Conservation (phyloP, 768 basidiomycete genomes). For the Dioszegia hungarica region DNA sequence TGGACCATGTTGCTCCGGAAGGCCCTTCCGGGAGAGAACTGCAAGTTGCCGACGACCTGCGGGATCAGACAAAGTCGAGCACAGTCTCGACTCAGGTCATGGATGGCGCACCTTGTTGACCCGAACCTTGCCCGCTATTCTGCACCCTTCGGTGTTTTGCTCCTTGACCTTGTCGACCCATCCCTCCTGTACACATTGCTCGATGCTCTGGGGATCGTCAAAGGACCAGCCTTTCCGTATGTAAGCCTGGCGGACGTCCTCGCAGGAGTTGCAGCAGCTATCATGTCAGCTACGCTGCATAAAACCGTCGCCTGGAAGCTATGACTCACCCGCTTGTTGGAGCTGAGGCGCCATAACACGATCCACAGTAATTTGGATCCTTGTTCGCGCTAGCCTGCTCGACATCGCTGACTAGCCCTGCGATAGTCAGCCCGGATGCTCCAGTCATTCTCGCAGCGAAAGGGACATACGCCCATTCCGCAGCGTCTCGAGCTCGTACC, state of each 20-base stretch:
- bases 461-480: constrained; percentile 27
- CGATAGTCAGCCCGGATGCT: neutral
- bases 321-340: constrained; percentile 34
- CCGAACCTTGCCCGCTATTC: constrained; percentile 79
- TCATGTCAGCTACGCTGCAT: constrained; percentile 52
- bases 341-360: constrained; percentile 78
- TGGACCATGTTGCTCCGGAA: constrained; percentile 80
- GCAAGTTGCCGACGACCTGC: constrained; percentile 72
- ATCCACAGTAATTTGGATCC: constrained; percentile 72
- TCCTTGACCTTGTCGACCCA: constrained; percentile 92
- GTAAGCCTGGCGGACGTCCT: constrained; percentile 87
- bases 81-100: neutral
- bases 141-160: constrained; percentile 91
- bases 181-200: constrained; percentile 91
- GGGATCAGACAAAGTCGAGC: constrained; percentile 5
- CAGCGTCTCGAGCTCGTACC: constrained; percentile 54
- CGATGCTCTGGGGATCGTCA: constrained; percentile 77
- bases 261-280: constrained; percentile 95
- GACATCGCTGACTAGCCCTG: constrained; percentile 77
- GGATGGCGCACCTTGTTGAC: constrained; percentile 75
- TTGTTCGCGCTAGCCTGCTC: constrained; percentile 52
- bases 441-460: neutral
- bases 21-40: constrained; percentile 89
- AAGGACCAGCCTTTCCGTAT: constrained; percentile 94
- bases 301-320: neutral